Evolutionary conservation across 495 filamentous ascomycete species (phyloP).

Genomic region (Podospora pseudocomata): DNA sequence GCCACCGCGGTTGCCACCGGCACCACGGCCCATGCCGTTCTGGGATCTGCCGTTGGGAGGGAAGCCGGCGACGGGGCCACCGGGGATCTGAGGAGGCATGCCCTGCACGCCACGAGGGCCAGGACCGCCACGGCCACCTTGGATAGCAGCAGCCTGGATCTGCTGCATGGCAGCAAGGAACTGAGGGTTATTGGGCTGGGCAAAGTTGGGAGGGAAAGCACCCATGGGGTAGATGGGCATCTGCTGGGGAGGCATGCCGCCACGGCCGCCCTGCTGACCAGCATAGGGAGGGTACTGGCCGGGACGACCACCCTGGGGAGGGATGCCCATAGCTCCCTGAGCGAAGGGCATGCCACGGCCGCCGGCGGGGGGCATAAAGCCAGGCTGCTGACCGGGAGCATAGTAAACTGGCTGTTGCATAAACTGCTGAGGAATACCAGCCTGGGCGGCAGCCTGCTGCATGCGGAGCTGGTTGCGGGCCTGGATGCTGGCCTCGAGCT

Average conservation of each 20-base stretch:
- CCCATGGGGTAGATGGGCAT: conserved; percentile 74
- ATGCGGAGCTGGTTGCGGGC: conserved; percentile 96
- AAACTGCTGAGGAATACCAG: conserved; percentile 82
- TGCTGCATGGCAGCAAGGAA: conserved; percentile 64
- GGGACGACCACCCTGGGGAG: conserved; percentile 77
- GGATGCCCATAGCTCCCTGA: conserved; percentile 76
- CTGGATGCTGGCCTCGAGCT: conserved; percentile 98
- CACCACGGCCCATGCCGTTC: conserved; percentile 42
- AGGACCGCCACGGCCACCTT: conserved; percentile 66
- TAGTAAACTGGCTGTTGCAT: conserved; percentile 88
- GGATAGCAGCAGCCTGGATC: conserved; percentile 55
- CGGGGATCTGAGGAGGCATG: conserved; percentile 52
- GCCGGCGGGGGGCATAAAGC: conserved; percentile 65
- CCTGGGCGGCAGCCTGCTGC: conserved; percentile 93
- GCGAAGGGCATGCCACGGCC: conserved; percentile 87
- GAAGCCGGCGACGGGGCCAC: conserved; percentile 62
- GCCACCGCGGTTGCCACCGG: conserved; percentile 36
- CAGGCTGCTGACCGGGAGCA: conserved; percentile 74
- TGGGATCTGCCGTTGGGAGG: conserved; percentile 49
- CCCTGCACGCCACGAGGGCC: conserved; percentile 72
- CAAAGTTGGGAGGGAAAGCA: conserved; percentile 66
- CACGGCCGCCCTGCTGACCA: conserved; percentile 74
- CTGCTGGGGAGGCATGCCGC: conserved; percentile 69
- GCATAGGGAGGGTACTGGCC: conserved; percentile 80
- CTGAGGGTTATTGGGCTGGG: conserved; percentile 48